Evolutionary conservation across 176 grass and related monocot genomes (phyloP).

Genomic region (Cenchrus purpureus): DNA sequence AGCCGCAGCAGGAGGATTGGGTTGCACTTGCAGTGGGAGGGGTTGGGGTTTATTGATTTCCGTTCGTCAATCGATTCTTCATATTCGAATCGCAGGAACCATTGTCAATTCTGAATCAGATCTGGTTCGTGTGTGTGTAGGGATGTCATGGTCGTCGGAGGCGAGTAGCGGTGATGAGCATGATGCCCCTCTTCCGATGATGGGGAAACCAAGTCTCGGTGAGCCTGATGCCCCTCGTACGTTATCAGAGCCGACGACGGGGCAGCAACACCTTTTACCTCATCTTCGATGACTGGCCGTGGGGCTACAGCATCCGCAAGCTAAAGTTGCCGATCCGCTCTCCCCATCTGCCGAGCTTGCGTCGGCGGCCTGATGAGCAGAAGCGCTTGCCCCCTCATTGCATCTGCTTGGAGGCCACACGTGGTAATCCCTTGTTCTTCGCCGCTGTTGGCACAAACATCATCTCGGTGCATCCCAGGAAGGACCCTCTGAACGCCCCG

Average conservation of each 20-base stretch:
- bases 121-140: too few species aligned
- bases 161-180: too few species aligned
- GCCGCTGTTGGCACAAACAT: background rate
- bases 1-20: conserved; percentile 3
- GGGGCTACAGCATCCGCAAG: conserved; percentile 17
- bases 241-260: background rate
- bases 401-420: background rate
- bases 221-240: conserved; percentile 28
- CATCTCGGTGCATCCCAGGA: background rate
- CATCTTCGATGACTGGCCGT: background rate
- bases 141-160: too few species aligned
- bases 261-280: background rate
- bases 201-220: background rate
- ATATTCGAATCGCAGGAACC: conserved; percentile 7
- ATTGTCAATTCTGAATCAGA: background rate
- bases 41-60: conserved; percentile 20
- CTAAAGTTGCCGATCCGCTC: background rate
- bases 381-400: background rate
- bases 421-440: background rate
- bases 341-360: background rate
- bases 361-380: background rate
- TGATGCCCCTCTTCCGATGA: too few species aligned
- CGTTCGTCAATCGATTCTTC: conserved; percentile 16
- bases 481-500: background rate
- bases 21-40: background rate